phyloP scores from a whole-genome alignment of 1,139 yeast species.

The Kodamaea ohmeri region DNA sequence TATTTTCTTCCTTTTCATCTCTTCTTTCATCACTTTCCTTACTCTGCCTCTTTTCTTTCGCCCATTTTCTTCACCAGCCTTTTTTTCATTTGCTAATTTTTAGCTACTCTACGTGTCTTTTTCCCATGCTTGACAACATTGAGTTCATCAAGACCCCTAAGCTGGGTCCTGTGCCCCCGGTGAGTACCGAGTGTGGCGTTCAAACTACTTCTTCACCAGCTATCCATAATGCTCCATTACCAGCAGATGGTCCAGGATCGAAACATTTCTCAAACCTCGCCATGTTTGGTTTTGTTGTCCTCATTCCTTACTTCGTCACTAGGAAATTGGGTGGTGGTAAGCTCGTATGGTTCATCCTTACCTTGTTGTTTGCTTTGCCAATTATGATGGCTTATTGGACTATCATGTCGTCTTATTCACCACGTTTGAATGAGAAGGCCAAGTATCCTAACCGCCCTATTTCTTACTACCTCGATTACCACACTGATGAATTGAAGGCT shows the following conservation, averaged over 20 bases:
- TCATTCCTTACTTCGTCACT: constrained; percentile 63
- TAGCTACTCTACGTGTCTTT: neutral
- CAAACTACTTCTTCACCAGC: constrained; percentile 66
- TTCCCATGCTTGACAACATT: constrained; percentile 37
- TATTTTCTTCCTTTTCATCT: too few species aligned
- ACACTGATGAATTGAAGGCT: constrained; percentile 66
- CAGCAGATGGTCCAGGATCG: constrained; percentile 91
- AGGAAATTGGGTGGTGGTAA: constrained; percentile 73
- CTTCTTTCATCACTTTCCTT: neutral
- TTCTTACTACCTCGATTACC: constrained; percentile 78
- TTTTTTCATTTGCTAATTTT: neutral
- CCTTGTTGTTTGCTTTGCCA: constrained; percentile 58
- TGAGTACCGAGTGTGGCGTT: constrained; percentile 53
- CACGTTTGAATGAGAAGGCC: constrained; percentile 78
- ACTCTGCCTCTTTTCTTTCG: too few species aligned
- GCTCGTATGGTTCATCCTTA: constrained; percentile 59
- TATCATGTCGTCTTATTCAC: constrained; percentile 69
- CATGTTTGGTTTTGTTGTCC: constrained; percentile 50
- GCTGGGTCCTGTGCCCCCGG: constrained; percentile 47
- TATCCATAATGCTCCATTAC: constrained; percentile 80
- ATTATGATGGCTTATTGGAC: constrained; percentile 83
- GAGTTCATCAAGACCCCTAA: constrained; percentile 62
- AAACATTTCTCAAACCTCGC: constrained; percentile 67
- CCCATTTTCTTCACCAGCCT: neutral
- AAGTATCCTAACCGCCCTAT: constrained; percentile 75